Base-by-base conservation (phyloP, 441 rosid species). In the Adansonia grandidieri region DNA sequence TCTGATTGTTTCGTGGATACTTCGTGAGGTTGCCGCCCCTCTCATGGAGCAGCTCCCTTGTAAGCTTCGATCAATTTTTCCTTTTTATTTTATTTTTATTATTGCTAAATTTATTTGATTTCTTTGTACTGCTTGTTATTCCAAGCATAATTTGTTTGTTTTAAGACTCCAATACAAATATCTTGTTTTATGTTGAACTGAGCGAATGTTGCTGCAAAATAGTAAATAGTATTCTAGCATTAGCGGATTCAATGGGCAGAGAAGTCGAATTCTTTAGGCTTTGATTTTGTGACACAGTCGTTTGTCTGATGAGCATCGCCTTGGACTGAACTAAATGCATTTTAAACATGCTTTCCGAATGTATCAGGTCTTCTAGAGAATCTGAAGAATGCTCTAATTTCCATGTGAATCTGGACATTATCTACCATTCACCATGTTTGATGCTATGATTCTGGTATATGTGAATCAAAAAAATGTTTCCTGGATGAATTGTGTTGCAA, bases 1-100 rank as follows among this genome's bases (percentile, higher is more conserved):
- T 37, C 81, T 94, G 51, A 83, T 94, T 19, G 93, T 94, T 73
- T 89, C 98, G 24, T 92, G 95, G 98, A 94, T 94, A 78, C 93
- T 94, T 73, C 95, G 94, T 48, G 98, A 91, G 67, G 97, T 94
- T 44, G 97, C 98, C 61, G 98, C 98, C 75, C 99, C 98, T 78
- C 91, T 92, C 69, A 90, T 96, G 98, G 97, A 94, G 86, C 90
- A 92, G 80, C 78, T 96, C 51, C 99, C 99, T 76, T 93, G 99
- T 94, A 89, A 92, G 95, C 61, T 65, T 51, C 28, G 14, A 28
- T 69, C 37, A 45, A 6, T 2, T 54, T 6, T 48, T 14, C 28
- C 19, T 75, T 45, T 11, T 48, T 5, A 17, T 65, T 64, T 37
- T 37, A n/a, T 70, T 70, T 71, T 51, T 40, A 42, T 57, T 44